A percentile compares a stretch with the other conserved stretches of the same genome.
Evolutionary conservation across 2,329 filamentous ascomycete species (phyloP).

Genomic region (Penicillium brevicompactum): DNA sequence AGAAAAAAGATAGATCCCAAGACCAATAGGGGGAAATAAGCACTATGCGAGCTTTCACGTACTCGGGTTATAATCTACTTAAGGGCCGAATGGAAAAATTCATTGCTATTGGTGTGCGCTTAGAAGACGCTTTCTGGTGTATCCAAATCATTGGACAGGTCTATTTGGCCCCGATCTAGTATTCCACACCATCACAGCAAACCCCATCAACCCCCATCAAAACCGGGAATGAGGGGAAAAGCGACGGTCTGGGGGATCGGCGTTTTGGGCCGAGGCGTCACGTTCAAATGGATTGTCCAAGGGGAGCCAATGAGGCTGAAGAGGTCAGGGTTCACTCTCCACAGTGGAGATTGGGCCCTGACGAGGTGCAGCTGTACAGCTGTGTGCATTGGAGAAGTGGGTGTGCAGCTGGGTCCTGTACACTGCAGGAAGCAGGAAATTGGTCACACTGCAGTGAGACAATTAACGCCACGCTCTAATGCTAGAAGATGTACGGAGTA

Average conservation of each 20-base stretch:
- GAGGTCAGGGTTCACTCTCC: background rate
- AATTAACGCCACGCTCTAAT: background rate
- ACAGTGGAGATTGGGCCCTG: background rate
- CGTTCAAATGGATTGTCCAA: background rate
- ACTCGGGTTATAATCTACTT: background rate
- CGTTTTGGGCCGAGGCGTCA: conserved; percentile 8
- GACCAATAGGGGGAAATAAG: conserved; percentile 7
- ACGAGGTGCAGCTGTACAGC: background rate
- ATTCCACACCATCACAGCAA: background rate
- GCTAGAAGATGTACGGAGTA: too few species aligned
- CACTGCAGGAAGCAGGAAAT: too few species aligned
- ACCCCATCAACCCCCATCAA: background rate
- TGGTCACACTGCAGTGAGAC: too few species aligned
- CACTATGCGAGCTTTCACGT: background rate
- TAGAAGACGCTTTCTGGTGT: background rate
- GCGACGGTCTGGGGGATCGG: background rate
- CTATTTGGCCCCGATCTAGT: background rate
- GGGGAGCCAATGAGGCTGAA: background rate
- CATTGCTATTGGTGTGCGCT: background rate
- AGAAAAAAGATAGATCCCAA: too few species aligned
- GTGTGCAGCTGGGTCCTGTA: background rate
- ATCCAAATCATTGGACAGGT: background rate
- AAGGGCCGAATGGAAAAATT: background rate
- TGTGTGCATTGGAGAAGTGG: background rate
- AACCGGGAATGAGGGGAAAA: background rate